These are phyloP conservation scores for Fonsecaea nubica DNA, from an alignment of 2,329 filamentous ascomycete species.

Conservation along the genomic window DNA sequence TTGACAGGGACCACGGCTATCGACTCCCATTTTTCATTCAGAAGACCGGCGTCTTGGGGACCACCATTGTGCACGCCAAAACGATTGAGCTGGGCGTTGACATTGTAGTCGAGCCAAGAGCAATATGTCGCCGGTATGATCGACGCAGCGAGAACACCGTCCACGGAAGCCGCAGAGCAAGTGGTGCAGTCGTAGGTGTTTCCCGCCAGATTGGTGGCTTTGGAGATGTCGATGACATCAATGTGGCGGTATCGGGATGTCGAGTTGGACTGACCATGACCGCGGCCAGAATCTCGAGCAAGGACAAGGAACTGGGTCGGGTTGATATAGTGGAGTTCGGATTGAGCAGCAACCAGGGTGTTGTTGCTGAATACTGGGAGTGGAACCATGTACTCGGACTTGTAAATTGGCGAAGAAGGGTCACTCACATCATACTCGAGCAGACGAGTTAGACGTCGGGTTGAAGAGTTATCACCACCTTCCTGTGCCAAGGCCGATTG, in stretches of 20 bases:
- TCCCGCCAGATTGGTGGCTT: slow-evolving; percentile 66
- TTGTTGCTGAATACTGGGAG: slow-evolving; percentile 65
- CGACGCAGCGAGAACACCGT: slow-evolving; percentile 60
- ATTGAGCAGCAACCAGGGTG: slow-evolving; percentile 68
- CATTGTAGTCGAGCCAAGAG: slow-evolving; percentile 71
- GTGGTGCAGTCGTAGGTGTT: slow-evolving; percentile 46
- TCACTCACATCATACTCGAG: slow-evolving; percentile 68
- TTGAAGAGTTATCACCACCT: slow-evolving; percentile 62
- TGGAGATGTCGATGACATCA: slow-evolving; percentile 70
- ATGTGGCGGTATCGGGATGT: slow-evolving; percentile 70
- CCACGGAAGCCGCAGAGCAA: slow-evolving; percentile 55
- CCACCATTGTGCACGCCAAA: slow-evolving; percentile 75
- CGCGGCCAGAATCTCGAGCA: slow-evolving; percentile 66
- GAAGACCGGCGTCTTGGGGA: slow-evolving; percentile 60
- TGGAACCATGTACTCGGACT: slow-evolving; percentile 69
- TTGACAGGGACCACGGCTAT: slow-evolving; percentile 68
- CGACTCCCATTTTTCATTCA: slow-evolving; percentile 82
- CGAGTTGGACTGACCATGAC: slow-evolving; percentile 61
- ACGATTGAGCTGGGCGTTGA: slow-evolving; percentile 67
- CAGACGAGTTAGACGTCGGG: slow-evolving; percentile 65
- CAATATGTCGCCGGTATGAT: slow-evolving; percentile 69
- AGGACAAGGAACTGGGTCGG: slow-evolving; percentile 71
- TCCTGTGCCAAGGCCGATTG: slow-evolving; percentile 71
- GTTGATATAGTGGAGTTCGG: slow-evolving; percentile 70
- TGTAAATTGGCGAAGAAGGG: slow-evolving; percentile 52